Evolutionary conservation across 208 protist species (phyloP).

Genomic region (Lotmaria passim): DNA sequence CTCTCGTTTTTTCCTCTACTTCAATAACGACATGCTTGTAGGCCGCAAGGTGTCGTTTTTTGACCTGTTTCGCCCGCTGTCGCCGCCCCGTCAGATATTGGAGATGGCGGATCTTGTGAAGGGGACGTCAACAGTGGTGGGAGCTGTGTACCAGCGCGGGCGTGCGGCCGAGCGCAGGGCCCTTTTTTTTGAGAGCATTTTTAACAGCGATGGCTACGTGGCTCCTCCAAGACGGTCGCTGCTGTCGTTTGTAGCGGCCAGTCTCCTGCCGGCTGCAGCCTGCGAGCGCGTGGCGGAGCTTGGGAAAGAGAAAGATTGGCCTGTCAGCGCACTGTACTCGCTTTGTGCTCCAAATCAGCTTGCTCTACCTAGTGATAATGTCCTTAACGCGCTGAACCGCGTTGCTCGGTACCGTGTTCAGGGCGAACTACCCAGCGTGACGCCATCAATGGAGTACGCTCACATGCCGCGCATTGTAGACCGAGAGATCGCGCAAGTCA

Average conservation of each 20-base stretch:
- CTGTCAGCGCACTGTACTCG: not conserved
- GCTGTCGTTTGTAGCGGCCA: not conserved
- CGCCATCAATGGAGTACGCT: constrained; percentile 30
- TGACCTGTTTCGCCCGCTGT: constrained; percentile 54
- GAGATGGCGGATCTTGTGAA: no score
- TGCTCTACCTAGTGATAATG: not conserved
- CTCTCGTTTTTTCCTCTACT: constrained; percentile 55
- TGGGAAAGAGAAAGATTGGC: not conserved
- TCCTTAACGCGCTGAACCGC: constrained; percentile 15
- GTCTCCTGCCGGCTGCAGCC: not conserved
- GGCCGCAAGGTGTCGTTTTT: constrained; percentile 45
- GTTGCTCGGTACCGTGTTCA: constrained; percentile 22
- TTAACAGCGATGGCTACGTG: constrained; percentile 30
- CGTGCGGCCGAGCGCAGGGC: not conserved
- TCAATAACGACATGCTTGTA: constrained; percentile 59
- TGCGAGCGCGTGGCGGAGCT: not conserved
- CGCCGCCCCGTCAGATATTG: constrained; percentile 15
- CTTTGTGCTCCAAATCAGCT: constrained; percentile 4
- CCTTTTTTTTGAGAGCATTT: constrained; percentile 24
- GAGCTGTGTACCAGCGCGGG: not conserved
- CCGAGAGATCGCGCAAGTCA: constrained; percentile 10
- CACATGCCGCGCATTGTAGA: constrained; percentile 40
- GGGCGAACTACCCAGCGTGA: constrained; percentile 25
- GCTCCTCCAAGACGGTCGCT: not conserved
- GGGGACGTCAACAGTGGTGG: no score